Base-by-base conservation (phyloP, 371 early-diverging fungal species). In the Nosema muscidifuracis region DNA sequence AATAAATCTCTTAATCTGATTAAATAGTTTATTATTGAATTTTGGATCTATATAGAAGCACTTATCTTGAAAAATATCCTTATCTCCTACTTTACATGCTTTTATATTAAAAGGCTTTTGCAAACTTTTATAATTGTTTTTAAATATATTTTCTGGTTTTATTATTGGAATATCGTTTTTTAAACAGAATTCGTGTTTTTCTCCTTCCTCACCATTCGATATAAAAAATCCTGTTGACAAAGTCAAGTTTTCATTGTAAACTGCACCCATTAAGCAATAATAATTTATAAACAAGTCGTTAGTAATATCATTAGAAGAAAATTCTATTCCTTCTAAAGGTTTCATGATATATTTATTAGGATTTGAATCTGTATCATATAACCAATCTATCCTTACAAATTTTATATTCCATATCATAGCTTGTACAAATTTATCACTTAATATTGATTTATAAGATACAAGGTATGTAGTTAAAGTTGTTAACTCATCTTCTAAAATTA, bases 131-230 rank as follows among this genome's bases (percentile, higher is more conserved):
- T 66, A 66, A 33, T 73, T 50, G 24, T 73, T 71, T 20, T 71
- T 65, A 57, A 81, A 83, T 16, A 80, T 75, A 33, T 70, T 44
- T 6, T 76, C 51, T 3, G 81, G 33, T 10, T 42, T 53, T 13
- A 83, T 72, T 24, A 83, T 58, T 16, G 81, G 81, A 34, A 83
- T 83, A 38, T 66, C 64, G 53, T 77, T 69, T 50, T 80, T 78
- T 67, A 58, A 69, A 51, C 65, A 71, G 71, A 79, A 81, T 63
- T 65, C 58, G 0, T 26, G 58, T 67, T 76, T 81, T 68, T 73
- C 68, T 15, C 44, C 47, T 20, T 15, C 40, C 10, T 61, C 15
- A 16, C 30, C 26, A 56, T 67, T 30, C 22, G 67, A 50, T 42
- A 84, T 75, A 1, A 82, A 47, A 75, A 84, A 82, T 53, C 81